phyloP scores from a whole-genome alignment of 805 yeast genomes.

The Wickerhamiella parazyma region DNA sequence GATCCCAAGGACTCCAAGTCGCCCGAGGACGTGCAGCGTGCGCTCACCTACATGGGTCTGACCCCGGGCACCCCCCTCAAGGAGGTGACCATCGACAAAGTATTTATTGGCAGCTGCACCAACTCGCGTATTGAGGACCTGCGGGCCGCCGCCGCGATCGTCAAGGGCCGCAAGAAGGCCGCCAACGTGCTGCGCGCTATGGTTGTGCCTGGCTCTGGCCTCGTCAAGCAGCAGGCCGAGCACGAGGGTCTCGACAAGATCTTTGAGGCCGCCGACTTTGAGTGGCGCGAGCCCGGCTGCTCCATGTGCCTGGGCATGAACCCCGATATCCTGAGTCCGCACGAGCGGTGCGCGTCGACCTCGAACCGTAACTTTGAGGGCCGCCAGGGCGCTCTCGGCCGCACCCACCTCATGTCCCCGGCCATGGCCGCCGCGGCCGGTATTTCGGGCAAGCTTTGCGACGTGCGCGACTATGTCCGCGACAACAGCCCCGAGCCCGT shows the following conservation, averaged over 20 bases:
- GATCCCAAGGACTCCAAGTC: slow-evolving; percentile 75
- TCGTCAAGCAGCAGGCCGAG: slow-evolving; percentile 89
- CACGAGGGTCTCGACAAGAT: slow-evolving; percentile 86
- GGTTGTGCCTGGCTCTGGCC: slow-evolving; percentile 96
- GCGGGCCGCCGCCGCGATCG: slow-evolving; percentile 88
- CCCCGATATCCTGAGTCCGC: slow-evolving; percentile 89
- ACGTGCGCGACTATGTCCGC: slow-evolving; percentile 66
- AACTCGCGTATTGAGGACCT: slow-evolving; percentile 95
- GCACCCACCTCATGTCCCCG: slow-evolving; percentile 97
- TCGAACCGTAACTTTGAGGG: slow-evolving; percentile 98
- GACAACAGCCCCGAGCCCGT: slow-evolving; percentile 10
- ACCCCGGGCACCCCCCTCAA: slow-evolving; percentile 64
- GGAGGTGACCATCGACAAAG: slow-evolving; percentile 76
- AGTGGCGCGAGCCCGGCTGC: slow-evolving; percentile 99
- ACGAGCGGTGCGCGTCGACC: slow-evolving; percentile 97
- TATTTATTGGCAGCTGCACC: slow-evolving; percentile 96
- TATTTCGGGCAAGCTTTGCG: slow-evolving; percentile 77
- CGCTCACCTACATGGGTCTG: slow-evolving; percentile 86
- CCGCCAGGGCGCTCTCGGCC: slow-evolving; percentile 91
- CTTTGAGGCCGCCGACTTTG: slow-evolving; percentile 84
- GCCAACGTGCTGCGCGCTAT: slow-evolving; percentile 64
- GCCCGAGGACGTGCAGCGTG: slow-evolving; percentile 77
- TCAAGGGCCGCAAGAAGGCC: slow-evolving; percentile 80
- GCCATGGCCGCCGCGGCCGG: slow-evolving; percentile 99
- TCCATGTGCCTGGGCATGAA: slow-evolving; percentile 99